A percentile compares a stretch with the other conserved stretches of the same genome.
Evolutionary conservation across 1,284 basidiomycete species (phyloP).

Genomic region (Afroboletus lepidellus): DNA sequence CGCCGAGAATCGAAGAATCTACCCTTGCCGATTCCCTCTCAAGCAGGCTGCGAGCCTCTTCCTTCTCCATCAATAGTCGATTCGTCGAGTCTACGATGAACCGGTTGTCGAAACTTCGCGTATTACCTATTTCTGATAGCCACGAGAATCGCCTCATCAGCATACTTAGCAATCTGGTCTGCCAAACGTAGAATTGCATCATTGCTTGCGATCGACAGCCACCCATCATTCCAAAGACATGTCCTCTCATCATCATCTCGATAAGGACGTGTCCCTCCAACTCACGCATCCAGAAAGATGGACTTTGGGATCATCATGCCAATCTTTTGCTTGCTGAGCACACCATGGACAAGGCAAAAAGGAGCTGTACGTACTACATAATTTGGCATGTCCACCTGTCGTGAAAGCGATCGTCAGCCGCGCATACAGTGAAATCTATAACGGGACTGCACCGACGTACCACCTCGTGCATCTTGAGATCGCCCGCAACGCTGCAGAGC

Average conservation of each 20-base stretch:
- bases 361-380: constrained; percentile 46
- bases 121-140: too few species aligned
- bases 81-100: too few species aligned
- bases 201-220: not conserved
- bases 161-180: too few species aligned
- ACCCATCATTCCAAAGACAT: not conserved
- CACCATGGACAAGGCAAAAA: not conserved
- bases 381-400: constrained; percentile 66
- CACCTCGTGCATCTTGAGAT: constrained; percentile 61
- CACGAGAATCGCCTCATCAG: too few species aligned
- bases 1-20: too few species aligned
- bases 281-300: constrained; percentile 14
- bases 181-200: too few species aligned
- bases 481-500: constrained; percentile 59
- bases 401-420: not conserved
- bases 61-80: too few species aligned
- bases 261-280: not conserved
- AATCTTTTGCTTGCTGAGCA: constrained; percentile 17
- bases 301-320: constrained; percentile 35
- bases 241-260: not conserved
- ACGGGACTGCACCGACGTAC: constrained; percentile 38
- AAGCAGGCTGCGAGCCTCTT: too few species aligned
- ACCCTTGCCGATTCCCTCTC: too few species aligned
- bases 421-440: not conserved
- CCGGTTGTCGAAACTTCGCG: too few species aligned